Base-by-base conservation (phyloP, 805 yeast genomes). In the Deakozyma indianensis region DNA sequence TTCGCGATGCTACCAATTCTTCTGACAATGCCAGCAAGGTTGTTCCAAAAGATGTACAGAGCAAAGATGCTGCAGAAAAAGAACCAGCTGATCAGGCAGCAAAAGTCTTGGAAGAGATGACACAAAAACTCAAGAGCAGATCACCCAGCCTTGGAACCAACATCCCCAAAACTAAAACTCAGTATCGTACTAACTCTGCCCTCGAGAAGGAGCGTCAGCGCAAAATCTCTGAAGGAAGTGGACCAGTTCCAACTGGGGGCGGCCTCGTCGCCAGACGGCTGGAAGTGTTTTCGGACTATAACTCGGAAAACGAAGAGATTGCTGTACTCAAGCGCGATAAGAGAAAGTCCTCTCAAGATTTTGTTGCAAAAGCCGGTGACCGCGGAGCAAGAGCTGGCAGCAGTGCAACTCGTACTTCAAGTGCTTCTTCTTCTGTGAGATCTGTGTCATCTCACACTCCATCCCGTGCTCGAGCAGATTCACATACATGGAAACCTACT, bases 111-210 rank as follows among this genome's bases (percentile, higher is more conserved):
- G 38, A 32, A 32, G 38, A 32, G 16, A 32, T 32, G 38, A 32
- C 38, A n/a, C 38, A 32, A n/a, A 32, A 32, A n/a, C 38, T 32
- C 38, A 32, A 32, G 18, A 32, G 38, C 38, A 32, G 38, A n/a
- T 32, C 38, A 14, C 38, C 38, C 38, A 32, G 38, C 18, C 38
- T 32, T 20, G 38, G 38, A 7, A 32, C 38, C 11, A 20, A 14
- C 38, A 32, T 32, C 4, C 38, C 38, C 38, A 32, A 32, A n/a
- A 20, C 16, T 7, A 32, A 32, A 32, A 32, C 11, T n/a, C 38
- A 32, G 16, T 32, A 32, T 20, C 11, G 18, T 7, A 32, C 38
- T 14, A 32, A 32, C 18, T 32, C 38, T 5, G 38, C 38, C 18
- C 38, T 32, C 18, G 38, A 32, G 16, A 32, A 32, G 18, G 38